Evolutionary conservation across 2,329 filamentous ascomycete genomes (phyloP).

Genomic region (Hymenoscyphus occultus): DNA sequence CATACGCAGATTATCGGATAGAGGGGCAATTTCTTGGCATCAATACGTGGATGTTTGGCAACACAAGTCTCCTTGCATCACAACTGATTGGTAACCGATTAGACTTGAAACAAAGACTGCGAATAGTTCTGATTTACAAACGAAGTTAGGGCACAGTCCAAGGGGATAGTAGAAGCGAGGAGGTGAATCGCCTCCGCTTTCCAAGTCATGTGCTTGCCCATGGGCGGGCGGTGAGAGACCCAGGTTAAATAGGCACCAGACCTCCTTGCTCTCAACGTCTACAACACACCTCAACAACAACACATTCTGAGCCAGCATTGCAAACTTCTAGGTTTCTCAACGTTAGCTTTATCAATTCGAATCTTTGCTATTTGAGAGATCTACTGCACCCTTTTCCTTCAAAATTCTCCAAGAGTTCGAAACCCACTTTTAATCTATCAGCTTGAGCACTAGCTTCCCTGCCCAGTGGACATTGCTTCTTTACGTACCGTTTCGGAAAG

Average conservation of each 20-base stretch:
- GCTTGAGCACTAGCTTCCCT: neutral
- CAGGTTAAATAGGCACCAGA: neutral
- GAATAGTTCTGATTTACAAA: neutral
- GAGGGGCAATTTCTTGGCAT: slow-evolving; percentile 1
- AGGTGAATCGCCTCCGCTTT: neutral
- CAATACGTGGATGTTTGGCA: neutral
- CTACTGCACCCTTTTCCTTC: neutral
- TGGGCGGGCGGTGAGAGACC: neutral
- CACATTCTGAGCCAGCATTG: neutral
- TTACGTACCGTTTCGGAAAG: neutral
- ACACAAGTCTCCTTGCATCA: neutral
- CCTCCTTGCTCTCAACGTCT: neutral
- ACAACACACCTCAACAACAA: neutral
- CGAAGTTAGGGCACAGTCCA: neutral
- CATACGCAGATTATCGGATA: neutral
- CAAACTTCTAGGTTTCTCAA: neutral
- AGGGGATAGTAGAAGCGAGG: neutral
- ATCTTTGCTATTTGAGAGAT: neutral
- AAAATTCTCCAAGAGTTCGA: neutral
- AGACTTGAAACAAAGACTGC: neutral
- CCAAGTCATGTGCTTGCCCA: neutral
- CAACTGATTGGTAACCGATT: neutral
- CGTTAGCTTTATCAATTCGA: neutral
- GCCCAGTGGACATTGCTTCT: neutral
- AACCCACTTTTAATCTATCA: neutral